phyloP scores from a whole-genome alignment of 805 yeast species.

The Saturnispora diversa region DNA sequence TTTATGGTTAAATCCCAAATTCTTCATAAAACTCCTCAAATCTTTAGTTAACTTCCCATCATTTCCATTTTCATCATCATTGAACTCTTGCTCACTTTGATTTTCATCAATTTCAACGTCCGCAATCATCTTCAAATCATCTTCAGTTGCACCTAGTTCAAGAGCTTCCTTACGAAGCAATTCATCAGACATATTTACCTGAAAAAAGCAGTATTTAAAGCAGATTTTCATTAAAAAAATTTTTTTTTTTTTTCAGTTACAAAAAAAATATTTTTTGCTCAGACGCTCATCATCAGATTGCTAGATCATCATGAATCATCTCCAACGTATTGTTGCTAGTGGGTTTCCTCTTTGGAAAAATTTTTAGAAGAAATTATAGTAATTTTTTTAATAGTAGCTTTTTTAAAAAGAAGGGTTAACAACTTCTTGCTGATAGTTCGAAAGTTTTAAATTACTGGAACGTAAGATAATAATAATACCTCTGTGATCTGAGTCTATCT shows the following conservation, averaged over 20 bases:
- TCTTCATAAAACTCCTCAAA: constrained; percentile 52
- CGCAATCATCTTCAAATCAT: constrained; percentile 58
- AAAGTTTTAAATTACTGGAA: too few species aligned
- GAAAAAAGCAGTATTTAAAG: too few species aligned
- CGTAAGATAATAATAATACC: too few species aligned
- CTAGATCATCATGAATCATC: too few species aligned
- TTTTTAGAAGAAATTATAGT: too few species aligned
- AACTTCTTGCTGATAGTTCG: too few species aligned
- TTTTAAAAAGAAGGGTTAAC: too few species aligned
- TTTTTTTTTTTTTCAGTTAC: constrained; percentile 7
- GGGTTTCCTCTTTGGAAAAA: too few species aligned
- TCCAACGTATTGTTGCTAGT: too few species aligned
- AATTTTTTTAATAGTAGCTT: too few species aligned
- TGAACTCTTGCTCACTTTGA: constrained; percentile 44
- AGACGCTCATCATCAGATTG: too few species aligned
- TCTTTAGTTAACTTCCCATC: constrained; percentile 45
- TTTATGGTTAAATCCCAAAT: constrained; percentile 50
- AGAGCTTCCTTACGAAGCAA: constrained; percentile 62
- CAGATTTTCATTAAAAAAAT: constrained; percentile 4
- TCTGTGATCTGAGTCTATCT: too few species aligned
- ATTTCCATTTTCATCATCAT: constrained; percentile 34
- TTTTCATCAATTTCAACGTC: constrained; percentile 41
- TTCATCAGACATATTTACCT: constrained; percentile 18
- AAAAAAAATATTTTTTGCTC: not conserved
- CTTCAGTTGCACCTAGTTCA: constrained; percentile 80